These are phyloP conservation scores for Diaporthe caulivora DNA, from an alignment of 2,329 filamentous ascomycete genomes.

Conservation along the genomic window DNA sequence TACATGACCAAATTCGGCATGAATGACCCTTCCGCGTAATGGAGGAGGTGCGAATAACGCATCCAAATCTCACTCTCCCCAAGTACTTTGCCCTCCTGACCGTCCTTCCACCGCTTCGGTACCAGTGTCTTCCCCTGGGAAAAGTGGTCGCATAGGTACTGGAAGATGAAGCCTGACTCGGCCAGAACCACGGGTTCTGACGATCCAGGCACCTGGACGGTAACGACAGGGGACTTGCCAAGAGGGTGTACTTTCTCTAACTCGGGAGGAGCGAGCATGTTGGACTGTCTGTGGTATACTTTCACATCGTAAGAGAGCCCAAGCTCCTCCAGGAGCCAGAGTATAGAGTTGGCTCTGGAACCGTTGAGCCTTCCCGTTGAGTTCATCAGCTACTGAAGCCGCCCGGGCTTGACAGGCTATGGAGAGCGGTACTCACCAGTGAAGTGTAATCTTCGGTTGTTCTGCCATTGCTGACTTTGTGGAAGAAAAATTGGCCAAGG, in stretches of 20 bases:
- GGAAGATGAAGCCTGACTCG: slow-evolving; percentile 84
- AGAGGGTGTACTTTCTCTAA: slow-evolving; percentile 85
- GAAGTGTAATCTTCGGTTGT: slow-evolving; percentile 42
- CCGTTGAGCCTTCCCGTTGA: slow-evolving; percentile 77
- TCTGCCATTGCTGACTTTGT: slow-evolving; percentile 31
- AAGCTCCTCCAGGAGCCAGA: slow-evolving; percentile 90
- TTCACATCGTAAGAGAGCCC: slow-evolving; percentile 83
- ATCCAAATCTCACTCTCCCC: slow-evolving; percentile 73
- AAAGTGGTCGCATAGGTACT: slow-evolving; percentile 82
- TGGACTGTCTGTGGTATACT: slow-evolving; percentile 76
- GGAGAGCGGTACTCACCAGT: slow-evolving; percentile 38
- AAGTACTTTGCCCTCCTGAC: slow-evolving; percentile 67
- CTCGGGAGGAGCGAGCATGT: slow-evolving; percentile 77
- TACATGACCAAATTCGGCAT: slow-evolving; percentile 78
- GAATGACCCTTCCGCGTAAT: slow-evolving; percentile 87
- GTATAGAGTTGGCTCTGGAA: slow-evolving; percentile 84
- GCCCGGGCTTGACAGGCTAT: not conserved
- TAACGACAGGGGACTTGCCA: slow-evolving; percentile 87
- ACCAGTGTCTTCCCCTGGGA: slow-evolving; percentile 59
- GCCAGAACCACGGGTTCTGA: slow-evolving; percentile 73
- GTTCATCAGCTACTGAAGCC: not conserved
- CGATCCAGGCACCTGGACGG: slow-evolving; percentile 62
- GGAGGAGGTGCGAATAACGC: slow-evolving; percentile 77
- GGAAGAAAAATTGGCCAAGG: not conserved
- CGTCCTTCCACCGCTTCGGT: slow-evolving; percentile 67